These are phyloP conservation scores for Colletotrichum lupini DNA, from an alignment of 2,329 filamentous ascomycete genomes.

Conservation along the genomic window DNA sequence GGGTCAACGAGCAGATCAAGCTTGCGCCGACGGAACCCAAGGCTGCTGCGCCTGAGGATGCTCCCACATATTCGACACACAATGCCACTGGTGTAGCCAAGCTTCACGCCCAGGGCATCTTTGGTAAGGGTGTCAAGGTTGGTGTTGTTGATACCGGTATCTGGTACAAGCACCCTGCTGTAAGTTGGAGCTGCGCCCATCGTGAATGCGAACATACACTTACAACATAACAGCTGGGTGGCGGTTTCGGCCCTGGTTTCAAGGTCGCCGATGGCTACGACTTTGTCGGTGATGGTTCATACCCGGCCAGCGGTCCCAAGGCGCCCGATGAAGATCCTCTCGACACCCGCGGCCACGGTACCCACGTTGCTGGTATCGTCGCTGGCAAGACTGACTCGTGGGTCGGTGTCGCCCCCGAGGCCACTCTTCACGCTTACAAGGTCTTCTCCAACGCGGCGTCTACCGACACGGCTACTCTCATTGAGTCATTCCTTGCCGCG, in stretches of 20 bases:
- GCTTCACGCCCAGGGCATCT: constrained; percentile 50
- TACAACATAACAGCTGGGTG: constrained; percentile 15
- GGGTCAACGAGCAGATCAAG: constrained; percentile 42
- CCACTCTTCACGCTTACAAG: constrained; percentile 43
- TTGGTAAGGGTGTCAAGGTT: constrained; percentile 51
- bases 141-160: constrained; percentile 55
- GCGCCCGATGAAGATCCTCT: constrained; percentile 46
- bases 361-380: constrained; percentile 46
- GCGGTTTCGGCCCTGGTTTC: constrained; percentile 34
- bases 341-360: constrained; percentile 42
- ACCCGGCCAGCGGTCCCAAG: constrained; percentile 35
- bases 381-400: constrained; percentile 40
- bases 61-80: constrained; percentile 45
- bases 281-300: constrained; percentile 40
- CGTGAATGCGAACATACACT: background rate
- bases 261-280: constrained; percentile 41
- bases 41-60: constrained; percentile 23
- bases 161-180: constrained; percentile 52
- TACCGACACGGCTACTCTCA: constrained; percentile 50
- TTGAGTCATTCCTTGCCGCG: constrained; percentile 49
- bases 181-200: constrained; percentile 31
- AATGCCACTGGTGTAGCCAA: constrained; percentile 52
- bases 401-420: constrained; percentile 45
- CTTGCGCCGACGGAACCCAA: constrained; percentile 34
- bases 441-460: constrained; percentile 41